A percentile compares a stretch with the other conserved stretches of the same genome.
Conservation (phyloP, 148 eudicot genomes). For the Cornus florida region DNA sequence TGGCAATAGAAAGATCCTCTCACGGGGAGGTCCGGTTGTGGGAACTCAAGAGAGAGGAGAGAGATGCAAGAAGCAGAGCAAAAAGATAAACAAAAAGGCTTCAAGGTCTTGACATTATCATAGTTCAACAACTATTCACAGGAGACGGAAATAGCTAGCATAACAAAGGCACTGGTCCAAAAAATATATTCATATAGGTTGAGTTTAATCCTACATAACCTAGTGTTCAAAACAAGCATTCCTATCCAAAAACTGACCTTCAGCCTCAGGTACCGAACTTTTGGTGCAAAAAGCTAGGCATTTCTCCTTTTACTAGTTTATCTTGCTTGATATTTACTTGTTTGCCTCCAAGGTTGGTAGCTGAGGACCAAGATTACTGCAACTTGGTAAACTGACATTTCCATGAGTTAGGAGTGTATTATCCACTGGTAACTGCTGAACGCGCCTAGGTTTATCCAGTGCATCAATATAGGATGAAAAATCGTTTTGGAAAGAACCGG, state of each 20-base stretch:
- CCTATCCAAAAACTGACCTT: not conserved
- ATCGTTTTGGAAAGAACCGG: slow-evolving; percentile 21
- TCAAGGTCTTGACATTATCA: not conserved
- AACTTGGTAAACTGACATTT: slow-evolving; percentile 22
- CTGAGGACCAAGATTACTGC: slow-evolving; percentile 23
- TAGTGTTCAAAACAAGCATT: not conserved
- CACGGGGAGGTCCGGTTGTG: no score
- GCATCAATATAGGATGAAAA: slow-evolving; percentile 4
- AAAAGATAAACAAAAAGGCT: no score
- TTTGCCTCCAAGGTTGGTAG: slow-evolving; percentile 22
- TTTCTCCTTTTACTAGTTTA: slow-evolving; percentile 5
- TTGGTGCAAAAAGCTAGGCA: not conserved
- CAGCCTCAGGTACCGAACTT: not conserved
- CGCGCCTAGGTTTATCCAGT: not conserved
- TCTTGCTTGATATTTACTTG: slow-evolving; percentile 3
- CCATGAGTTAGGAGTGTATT: slow-evolving; percentile 18
- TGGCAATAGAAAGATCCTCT: no score
- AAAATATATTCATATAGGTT: not conserved
- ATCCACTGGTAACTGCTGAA: slow-evolving; percentile 14
- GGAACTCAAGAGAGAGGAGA: no score
- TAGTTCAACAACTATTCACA: not conserved
- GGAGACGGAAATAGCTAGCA: not conserved
- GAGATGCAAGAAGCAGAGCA: no score
- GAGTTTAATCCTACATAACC: not conserved
- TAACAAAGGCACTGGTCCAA: not conserved